Conservation (phyloP, 2,329 filamentous ascomycete species). For the Aspergillus sp. region DNA sequence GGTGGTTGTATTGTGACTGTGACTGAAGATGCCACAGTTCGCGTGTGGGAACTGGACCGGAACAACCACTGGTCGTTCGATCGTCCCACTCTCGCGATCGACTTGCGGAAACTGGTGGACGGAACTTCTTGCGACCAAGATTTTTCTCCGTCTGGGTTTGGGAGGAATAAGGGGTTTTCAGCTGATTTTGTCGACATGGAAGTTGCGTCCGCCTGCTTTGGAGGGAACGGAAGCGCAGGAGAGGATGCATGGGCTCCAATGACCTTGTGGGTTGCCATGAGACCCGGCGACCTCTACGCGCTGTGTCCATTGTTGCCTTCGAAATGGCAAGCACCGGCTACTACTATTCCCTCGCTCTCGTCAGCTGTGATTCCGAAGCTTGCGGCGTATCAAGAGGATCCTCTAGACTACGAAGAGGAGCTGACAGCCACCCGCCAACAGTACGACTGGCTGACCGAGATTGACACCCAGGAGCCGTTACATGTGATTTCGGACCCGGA, state of each 20-base stretch:
- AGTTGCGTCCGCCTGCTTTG: conserved; percentile 86
- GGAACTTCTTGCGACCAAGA: conserved; percentile 80
- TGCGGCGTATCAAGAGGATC: conserved; percentile 41
- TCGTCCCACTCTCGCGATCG: conserved; percentile 76
- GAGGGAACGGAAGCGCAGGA: conserved; percentile 61
- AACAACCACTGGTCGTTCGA: conserved; percentile 85
- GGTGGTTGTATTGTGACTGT: conserved; percentile 83
- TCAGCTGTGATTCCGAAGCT: conserved; percentile 77
- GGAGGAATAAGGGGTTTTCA: conserved; percentile 78
- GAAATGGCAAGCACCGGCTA: conserved; percentile 76
- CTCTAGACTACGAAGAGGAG: conserved; percentile 45
- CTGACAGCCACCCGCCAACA: conserved; percentile 53
- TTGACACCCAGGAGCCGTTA: conserved; percentile 55
- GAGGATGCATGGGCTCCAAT: conserved; percentile 82
- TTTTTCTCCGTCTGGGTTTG: conserved; percentile 71
- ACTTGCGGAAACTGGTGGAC: conserved; percentile 84
- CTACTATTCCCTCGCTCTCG: conserved; percentile 77
- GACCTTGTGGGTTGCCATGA: conserved; percentile 97
- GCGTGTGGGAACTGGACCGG: conserved; percentile 86
- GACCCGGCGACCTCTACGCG: conserved; percentile 87
- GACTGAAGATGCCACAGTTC: conserved; percentile 81
- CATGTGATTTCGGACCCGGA: conserved; percentile 38
- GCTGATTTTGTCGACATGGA: conserved; percentile 92
- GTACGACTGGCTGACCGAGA: conserved; percentile 57
- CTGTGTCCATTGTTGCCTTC: conserved; percentile 85